Conservation (phyloP, 768 basidiomycete species). For the Auricularia cornea region DNA sequence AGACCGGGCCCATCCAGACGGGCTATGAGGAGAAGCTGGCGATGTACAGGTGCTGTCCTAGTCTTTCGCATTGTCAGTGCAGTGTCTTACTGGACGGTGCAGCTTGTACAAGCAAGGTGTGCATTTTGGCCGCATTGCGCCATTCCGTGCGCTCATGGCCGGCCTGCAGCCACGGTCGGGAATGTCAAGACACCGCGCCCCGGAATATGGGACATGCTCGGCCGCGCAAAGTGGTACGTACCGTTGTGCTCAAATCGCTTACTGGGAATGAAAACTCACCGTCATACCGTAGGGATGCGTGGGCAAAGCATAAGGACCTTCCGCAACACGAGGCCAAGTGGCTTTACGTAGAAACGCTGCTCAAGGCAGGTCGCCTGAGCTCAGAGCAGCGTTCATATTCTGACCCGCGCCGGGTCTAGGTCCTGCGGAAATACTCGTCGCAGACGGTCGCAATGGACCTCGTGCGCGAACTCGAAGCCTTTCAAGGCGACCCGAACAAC, state of each 20-base stretch:
- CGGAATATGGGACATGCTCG: constrained; percentile 84
- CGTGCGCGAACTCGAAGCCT: constrained; percentile 70
- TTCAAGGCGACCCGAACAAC: constrained; percentile 57
- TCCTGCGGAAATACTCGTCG: constrained; percentile 74
- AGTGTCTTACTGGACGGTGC: constrained; percentile 8
- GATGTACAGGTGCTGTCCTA: constrained; percentile 66
- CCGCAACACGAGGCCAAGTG: constrained; percentile 75
- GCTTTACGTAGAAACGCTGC: constrained; percentile 79
- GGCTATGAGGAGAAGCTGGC: constrained; percentile 90
- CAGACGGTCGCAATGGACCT: constrained; percentile 69
- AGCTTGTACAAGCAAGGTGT: constrained; percentile 92
- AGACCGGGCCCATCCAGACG: constrained; percentile 91
- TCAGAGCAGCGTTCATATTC: not conserved
- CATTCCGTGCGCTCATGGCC: not conserved
- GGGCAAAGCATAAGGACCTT: constrained; percentile 87
- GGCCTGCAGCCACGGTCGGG: constrained; percentile 68
- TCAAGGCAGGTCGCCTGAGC: constrained; percentile 47
- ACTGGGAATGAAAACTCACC: not conserved
- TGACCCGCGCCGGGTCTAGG: constrained; percentile 32
- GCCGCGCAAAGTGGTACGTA: constrained; percentile 85
- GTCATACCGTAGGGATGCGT: constrained; percentile 64
- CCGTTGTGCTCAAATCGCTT: not conserved
- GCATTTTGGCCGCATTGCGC: not conserved
- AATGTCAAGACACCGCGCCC: constrained; percentile 76
- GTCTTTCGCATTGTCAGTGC: not conserved